Conservation (phyloP, 1,284 basidiomycete genomes). For the Megacollybia platyphylla region DNA sequence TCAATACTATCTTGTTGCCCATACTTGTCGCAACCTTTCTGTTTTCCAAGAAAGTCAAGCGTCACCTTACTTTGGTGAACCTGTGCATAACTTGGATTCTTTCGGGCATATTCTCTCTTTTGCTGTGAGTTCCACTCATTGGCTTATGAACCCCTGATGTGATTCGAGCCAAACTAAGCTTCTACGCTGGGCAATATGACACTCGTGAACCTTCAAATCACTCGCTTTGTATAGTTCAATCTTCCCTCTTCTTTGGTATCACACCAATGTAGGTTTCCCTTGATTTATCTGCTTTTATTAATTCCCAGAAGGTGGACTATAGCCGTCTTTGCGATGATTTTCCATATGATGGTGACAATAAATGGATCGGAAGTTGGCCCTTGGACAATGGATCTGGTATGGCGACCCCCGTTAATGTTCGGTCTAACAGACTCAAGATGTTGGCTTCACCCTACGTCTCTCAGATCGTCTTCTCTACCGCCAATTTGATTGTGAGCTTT, state of each 20-base stretch:
- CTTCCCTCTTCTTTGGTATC: slow-evolving; percentile 26
- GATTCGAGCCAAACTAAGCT: slow-evolving; percentile 10
- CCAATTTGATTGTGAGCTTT: slow-evolving; percentile 15
- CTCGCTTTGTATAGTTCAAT: slow-evolving; percentile 29
- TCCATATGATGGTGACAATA: slow-evolving; percentile 18
- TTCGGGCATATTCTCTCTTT: slow-evolving; percentile 25
- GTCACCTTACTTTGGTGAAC: slow-evolving; percentile 22
- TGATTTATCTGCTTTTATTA: not conserved
- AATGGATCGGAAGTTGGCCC: slow-evolving; percentile 8
- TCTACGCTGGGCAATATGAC: slow-evolving; percentile 21
- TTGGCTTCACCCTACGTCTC: slow-evolving; percentile 20
- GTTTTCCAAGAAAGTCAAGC: slow-evolving; percentile 17
- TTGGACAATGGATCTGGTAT: slow-evolving; percentile 12
- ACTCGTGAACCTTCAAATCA: slow-evolving; percentile 23
- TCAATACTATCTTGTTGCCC: slow-evolving; percentile 21
- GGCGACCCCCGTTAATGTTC: slow-evolving; percentile 2
- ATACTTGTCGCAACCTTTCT: slow-evolving; percentile 23
- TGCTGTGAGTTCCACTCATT: slow-evolving; percentile 18
- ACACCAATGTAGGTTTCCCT: slow-evolving; percentile 26
- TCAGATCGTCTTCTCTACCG: slow-evolving; percentile 16
- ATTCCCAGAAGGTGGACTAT: slow-evolving; percentile 20
- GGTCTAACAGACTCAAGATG: slow-evolving; percentile 13
- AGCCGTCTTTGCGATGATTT: slow-evolving; percentile 22
- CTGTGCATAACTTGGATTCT: slow-evolving; percentile 32
- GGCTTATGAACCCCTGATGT: not conserved